Conservation (phyloP, 257 asterid genomes). For the Solanum sparsipilum region DNA sequence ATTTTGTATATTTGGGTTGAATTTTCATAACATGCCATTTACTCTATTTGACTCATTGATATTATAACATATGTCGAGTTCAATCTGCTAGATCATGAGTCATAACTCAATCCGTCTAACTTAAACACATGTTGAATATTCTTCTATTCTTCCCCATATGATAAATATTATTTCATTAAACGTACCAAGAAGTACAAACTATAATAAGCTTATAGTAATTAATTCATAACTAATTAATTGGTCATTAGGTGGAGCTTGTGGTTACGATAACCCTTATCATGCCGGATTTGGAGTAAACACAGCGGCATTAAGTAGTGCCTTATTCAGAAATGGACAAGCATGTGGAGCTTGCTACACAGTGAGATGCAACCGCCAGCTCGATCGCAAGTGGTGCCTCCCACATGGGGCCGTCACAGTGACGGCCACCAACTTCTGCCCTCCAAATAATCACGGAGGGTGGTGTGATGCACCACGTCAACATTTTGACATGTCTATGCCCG, state of each 20-base stretch:
- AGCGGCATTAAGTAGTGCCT: conserved; percentile 51
- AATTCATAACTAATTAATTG: neutral
- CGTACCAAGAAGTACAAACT: neutral
- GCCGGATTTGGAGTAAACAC: conserved; percentile 59
- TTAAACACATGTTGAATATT: neutral
- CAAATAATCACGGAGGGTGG: conserved; percentile 67
- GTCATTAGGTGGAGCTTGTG: conserved; percentile 59
- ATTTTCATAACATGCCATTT: neutral
- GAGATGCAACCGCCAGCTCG: conserved; percentile 30
- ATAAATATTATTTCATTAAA: too few relatives aligned
- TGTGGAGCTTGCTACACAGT: conserved; percentile 61
- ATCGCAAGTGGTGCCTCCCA: conserved; percentile 48
- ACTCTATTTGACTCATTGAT: neutral
- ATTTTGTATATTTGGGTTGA: neutral
- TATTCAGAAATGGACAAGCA: conserved; percentile 45
- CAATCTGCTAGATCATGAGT: neutral
- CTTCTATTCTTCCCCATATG: too few relatives aligned
- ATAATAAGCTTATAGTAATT: neutral
- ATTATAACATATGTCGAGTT: neutral
- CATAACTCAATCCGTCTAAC: neutral
- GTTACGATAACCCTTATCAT: conserved; percentile 37
- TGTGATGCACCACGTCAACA: conserved; percentile 67
- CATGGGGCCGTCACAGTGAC: conserved; percentile 38
- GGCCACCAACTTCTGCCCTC: conserved; percentile 67
- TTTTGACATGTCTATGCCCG: conserved; percentile 67